Evolutionary conservation across 2,329 filamentous ascomycete species (phyloP), one percentile per base, ranked within the genome.

Genomic region (Didymella sp.): DNA sequence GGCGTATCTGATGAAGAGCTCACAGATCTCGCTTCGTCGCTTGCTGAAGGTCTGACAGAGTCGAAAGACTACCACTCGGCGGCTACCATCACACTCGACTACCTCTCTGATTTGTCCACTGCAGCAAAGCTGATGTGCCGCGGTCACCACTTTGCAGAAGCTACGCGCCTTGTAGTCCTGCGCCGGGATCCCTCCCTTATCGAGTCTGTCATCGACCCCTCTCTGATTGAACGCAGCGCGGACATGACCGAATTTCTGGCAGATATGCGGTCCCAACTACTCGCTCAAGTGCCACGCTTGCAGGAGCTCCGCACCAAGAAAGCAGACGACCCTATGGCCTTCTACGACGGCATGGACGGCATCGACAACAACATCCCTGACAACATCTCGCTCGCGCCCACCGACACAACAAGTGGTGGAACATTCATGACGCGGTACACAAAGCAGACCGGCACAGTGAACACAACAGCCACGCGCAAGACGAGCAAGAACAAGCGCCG

Each of bases 401-500:
- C 92, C 3, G 86, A 93, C 49, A 81, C 92, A 58, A 97, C 94
- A 0, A 86, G 87, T 40, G 89, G 90, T 2, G 77, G 78, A n/a
- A 93, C 89, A 25, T 85, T 99, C 73, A 96, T 98, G 81, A 98
- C 94, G 5, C 82, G 92, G 19, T 98, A 97, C 78, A 96, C 92
- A 0, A 89, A 90, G 57, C 89, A 88, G 59, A 87, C 83, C 64
- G 87, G 88, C 21, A 92, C 91, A 19, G 83, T 87, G 2, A 89
- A 87, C 19, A 93, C 89, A 12, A 86, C 87, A 27, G 87, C 89
- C 2, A 90, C 87, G 46, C 85, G 92, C 12, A 89, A 89, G 56
- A 96, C 92, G 37, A 90, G 87, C 71, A 96, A 95, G 81, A 97
- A 96, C 72, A 87, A 92, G 49, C 84, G 89, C 22, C 84, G 92